These are phyloP conservation scores for Agrocybe chaxingu DNA, from an alignment of 768 basidiomycete species.

Conservation along the genomic window DNA sequence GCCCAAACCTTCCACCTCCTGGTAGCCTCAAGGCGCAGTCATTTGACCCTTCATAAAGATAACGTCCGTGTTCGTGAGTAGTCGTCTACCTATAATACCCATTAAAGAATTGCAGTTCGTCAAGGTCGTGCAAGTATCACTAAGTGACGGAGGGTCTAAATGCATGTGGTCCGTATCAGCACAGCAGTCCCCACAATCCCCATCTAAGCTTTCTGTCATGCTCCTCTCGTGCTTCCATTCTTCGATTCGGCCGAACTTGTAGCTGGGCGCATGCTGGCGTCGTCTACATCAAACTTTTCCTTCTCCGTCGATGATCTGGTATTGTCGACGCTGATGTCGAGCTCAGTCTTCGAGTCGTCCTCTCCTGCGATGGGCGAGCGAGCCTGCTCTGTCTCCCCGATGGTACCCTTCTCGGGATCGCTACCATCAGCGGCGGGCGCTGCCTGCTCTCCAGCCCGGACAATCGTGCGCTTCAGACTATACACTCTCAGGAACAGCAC, in stretches of 20 bases:
- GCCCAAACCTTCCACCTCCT: too few relatives aligned
- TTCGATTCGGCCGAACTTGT: conserved; percentile 19
- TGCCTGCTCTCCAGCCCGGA: conserved; percentile 35
- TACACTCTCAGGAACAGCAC: conserved; percentile 60
- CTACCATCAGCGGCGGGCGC: conserved; percentile 15
- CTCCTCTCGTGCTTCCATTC: conserved; percentile 7
- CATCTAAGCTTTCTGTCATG: too few relatives aligned
- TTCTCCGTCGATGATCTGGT: conserved; percentile 13
- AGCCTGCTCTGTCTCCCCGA: conserved; percentile 18
- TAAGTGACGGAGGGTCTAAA: too few relatives aligned
- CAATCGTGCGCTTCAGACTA: conserved; percentile 49
- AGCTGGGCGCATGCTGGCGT: conserved; percentile 16
- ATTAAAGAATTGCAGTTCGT: too few relatives aligned
- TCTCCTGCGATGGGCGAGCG: conserved; percentile 9
- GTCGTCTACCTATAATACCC: too few relatives aligned
- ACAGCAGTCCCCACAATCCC: too few relatives aligned
- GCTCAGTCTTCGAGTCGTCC: conserved; percentile 13
- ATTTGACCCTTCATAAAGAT: too few relatives aligned
- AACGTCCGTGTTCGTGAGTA: too few relatives aligned
- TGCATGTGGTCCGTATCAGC: too few relatives aligned
- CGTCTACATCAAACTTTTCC: conserved; percentile 15
- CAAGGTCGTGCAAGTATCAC: too few relatives aligned
- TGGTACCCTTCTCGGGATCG: conserved; percentile 25
- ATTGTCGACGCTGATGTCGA: conserved; percentile 2
- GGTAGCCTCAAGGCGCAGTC: too few relatives aligned